Percentiles rank a stretch among this genome's conserved stretches.
phyloP scores from a whole-genome alignment of 305 asterid species.

The Fraxinus xanthoxyloides region DNA sequence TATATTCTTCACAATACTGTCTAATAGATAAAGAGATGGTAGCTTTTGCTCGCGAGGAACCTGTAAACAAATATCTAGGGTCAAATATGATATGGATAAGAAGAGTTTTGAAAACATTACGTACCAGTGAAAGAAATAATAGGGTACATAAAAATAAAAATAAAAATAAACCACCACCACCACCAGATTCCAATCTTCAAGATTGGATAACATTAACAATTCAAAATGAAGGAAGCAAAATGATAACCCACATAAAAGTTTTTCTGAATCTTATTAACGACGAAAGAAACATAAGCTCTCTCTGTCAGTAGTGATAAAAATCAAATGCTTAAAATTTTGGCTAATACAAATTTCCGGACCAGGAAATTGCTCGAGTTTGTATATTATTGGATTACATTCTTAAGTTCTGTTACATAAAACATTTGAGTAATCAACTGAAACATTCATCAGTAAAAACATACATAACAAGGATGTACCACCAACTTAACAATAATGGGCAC shows the following conservation, averaged over 20 bases:
- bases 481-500: not conserved
- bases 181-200: not conserved
- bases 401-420: not conserved
- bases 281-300: not conserved
- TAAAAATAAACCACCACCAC: conserved; percentile 2
- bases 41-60: conserved; percentile 89
- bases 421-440: not conserved
- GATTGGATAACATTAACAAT: not conserved
- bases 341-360: not conserved
- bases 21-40: conserved; percentile 90
- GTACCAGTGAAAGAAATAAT: conserved; percentile 4
- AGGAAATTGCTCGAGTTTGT: not conserved
- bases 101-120: not conserved
- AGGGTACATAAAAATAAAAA: not conserved
- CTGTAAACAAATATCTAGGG: conserved; percentile 47
- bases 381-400: not conserved
- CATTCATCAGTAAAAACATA: not conserved
- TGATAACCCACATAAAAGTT: not conserved
- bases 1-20: conserved; percentile 98
- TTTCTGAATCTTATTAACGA: not conserved
- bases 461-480: not conserved
- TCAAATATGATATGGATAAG: conserved; percentile 30
- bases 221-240: conserved; percentile 17
- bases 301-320: not conserved
- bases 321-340: not conserved